Conservation (phyloP, 2,329 filamentous ascomycete genomes). For the Colletotrichum theobromicola region DNA sequence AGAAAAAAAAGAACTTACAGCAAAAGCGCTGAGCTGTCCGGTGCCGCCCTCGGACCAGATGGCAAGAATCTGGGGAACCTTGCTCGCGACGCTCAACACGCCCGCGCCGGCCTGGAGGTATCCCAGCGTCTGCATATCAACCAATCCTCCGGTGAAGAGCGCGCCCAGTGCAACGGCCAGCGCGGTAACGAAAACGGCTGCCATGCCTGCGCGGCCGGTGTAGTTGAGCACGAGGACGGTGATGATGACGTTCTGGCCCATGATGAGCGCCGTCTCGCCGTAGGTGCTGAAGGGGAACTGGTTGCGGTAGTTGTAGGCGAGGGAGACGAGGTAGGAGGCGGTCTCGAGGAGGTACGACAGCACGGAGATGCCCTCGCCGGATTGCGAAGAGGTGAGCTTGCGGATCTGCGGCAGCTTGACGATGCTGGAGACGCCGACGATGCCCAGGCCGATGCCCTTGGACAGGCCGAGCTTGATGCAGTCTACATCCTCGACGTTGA, state of each 20-base stretch:
- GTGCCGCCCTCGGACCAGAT: slow-evolving; percentile 87
- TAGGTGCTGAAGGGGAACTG: slow-evolving; percentile 96
- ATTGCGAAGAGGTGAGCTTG: slow-evolving; percentile 84
- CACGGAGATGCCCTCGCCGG: slow-evolving; percentile 84
- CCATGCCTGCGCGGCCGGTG: slow-evolving; percentile 69
- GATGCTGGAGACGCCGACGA: slow-evolving; percentile 86
- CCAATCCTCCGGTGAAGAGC: slow-evolving; percentile 70
- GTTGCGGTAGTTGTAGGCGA: slow-evolving; percentile 91
- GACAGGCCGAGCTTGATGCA: slow-evolving; percentile 91
- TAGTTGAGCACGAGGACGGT: slow-evolving; percentile 86
- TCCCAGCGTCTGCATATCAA: slow-evolving; percentile 71
- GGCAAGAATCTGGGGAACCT: slow-evolving; percentile 89
- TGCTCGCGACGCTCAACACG: slow-evolving; percentile 83
- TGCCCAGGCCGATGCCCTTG: slow-evolving; percentile 91
- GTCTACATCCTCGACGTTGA: slow-evolving; percentile 76
- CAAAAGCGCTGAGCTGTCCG: slow-evolving; percentile 94
- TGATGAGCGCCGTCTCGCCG: slow-evolving; percentile 91
- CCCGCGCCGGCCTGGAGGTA: slow-evolving; percentile 87
- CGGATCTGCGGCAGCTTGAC: slow-evolving; percentile 98
- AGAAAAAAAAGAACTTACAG: slow-evolving; percentile 64
- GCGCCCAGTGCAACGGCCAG: slow-evolving; percentile 73
- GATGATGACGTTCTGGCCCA: slow-evolving; percentile 91
- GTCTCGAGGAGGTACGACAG: slow-evolving; percentile 94
- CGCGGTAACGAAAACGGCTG: slow-evolving; percentile 79
- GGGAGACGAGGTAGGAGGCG: slow-evolving; percentile 81